Evolutionary conservation across 2,329 filamentous ascomycete genomes (phyloP), one percentile per base, ranked within the genome.

Genomic region (Didymellaceae sp.): DNA sequence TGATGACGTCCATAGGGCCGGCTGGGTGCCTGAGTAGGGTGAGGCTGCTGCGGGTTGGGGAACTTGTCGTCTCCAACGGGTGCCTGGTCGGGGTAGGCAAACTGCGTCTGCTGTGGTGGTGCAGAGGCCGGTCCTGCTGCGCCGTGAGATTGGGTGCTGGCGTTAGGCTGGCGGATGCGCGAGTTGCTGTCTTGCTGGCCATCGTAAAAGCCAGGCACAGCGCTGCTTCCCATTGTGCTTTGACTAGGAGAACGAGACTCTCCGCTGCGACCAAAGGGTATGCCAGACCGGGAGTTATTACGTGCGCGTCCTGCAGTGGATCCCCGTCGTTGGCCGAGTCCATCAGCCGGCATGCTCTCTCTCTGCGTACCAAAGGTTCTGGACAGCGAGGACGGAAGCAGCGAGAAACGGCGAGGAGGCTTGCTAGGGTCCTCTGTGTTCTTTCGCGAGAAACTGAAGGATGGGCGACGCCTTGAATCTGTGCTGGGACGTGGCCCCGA

Each of bases 371-470:
- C 75, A 66, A 72, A 73, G 44, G 70, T 77, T 56, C 75, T 73
- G 24, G 78, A 79, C 45, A 80, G 73, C n/a, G 75, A 78, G 18
- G 72, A 71, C 1, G 79, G 79, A 17, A 82, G 58, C 53, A 81
- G 74, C 1, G 78, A 81, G 65, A 82, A 82, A 24, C 79, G 71
- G 33, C 78, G 69, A 13, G 44, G 31, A 6, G 74, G 66, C 48
- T 79, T 75, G 26, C 72, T 67, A 10, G 64, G 61, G 13, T 72
- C 66, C 7, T 69, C 66, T 11, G 71, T 75, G 45, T 74, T 76
- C 63, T 80, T 80, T 22, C 77, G 68, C 39, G 70, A 74, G 61
- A 81, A 81, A 39, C 74, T 74, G 62, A 81, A 80, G 5, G 78
- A 80, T 8, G 78, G 75, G 33, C 78, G 73, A 17, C 78, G 73